Base-by-base conservation (phyloP, 495 filamentous ascomycete species). In the Aspergillus affinis region DNA sequence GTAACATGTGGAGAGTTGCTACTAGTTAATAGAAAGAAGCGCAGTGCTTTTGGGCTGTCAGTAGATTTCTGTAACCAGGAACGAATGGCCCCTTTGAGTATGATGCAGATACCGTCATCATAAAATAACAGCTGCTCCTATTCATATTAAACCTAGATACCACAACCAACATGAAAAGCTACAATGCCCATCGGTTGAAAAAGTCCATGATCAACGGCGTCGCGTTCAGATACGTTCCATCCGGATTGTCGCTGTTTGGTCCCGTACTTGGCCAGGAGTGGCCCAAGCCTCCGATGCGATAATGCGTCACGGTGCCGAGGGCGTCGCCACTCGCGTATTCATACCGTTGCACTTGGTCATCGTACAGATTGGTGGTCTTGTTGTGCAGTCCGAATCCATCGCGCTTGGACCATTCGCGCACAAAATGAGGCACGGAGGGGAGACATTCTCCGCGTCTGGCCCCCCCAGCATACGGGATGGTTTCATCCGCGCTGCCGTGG, bases 401-500 rank as follows among this genome's bases (percentile, higher is more conserved):
- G 8, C 74, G 61, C 23, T 51, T 17, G 20, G 69, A 66, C 74
- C 75, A 79, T 50, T 70, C 69, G 15, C 57, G 48, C 2, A 72
- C 69, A 57, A 68, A 79, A 48, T 75, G 68, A 12, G 68, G 69
- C 29, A 79, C 67, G 15, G 64, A 58, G 0, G 76, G 76, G 12
- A 78, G 51, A 60, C 75, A 78, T 32, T 67, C 67, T 2, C 57
- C 55, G 8, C 66, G 66, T 17, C 75, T 61, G 29, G 50, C 62
- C 1, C 59, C 73, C 3, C 76, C 76, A 9, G 51, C 36, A 51
- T 75, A 78, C 12, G 59, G 29, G 32, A 79, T 78, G 3, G 69
- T 74, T 9, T 36, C n/a, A 52, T 78, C 75, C 17, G 21, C 50
- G 12, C 72, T 74, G 32, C 81, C 82, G 57, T 85, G 81, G 68